These are phyloP conservation scores for Alloteropsis angusta DNA, from an alignment of 202 grass and related monocot genomes.

Conservation along the genomic window DNA sequence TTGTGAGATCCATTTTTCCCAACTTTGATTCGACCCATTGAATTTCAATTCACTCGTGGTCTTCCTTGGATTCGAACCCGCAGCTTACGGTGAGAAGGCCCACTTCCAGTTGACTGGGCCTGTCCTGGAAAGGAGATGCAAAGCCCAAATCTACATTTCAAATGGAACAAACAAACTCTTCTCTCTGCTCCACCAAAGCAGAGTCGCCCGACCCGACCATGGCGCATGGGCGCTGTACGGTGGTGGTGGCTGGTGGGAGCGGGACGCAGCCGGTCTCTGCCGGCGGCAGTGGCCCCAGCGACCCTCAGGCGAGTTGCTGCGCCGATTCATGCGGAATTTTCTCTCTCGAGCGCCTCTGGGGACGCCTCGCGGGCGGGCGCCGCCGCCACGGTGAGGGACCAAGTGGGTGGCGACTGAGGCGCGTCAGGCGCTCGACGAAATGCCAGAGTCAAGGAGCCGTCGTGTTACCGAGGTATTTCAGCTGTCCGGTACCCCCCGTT, in stretches of 20 bases:
- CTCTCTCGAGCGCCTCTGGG: background rate
- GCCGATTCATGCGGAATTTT: background rate
- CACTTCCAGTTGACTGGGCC: too few relatives aligned
- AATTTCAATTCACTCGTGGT: too few relatives aligned
- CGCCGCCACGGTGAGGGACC: background rate
- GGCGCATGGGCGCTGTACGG: background rate
- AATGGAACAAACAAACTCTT: background rate
- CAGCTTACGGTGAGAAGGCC: too few relatives aligned
- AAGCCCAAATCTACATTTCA: too few relatives aligned
- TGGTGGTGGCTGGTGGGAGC: background rate
- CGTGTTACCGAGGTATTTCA: background rate
- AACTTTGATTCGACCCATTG: too few relatives aligned
- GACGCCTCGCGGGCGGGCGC: background rate
- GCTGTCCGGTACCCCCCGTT: background rate
- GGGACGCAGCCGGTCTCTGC: background rate
- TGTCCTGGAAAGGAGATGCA: too few relatives aligned
- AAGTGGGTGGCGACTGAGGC: background rate
- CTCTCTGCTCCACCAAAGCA: background rate
- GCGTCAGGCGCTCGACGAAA: conserved; percentile 14
- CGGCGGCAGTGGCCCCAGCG: background rate
- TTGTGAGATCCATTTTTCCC: too few relatives aligned
- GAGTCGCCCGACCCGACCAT: background rate
- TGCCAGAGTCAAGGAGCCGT: background rate
- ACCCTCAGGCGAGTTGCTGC: background rate
- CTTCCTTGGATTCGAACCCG: too few relatives aligned